phyloP scores from a whole-genome alignment of 306 rosid genomes.

The Citrullus amarus region DNA sequence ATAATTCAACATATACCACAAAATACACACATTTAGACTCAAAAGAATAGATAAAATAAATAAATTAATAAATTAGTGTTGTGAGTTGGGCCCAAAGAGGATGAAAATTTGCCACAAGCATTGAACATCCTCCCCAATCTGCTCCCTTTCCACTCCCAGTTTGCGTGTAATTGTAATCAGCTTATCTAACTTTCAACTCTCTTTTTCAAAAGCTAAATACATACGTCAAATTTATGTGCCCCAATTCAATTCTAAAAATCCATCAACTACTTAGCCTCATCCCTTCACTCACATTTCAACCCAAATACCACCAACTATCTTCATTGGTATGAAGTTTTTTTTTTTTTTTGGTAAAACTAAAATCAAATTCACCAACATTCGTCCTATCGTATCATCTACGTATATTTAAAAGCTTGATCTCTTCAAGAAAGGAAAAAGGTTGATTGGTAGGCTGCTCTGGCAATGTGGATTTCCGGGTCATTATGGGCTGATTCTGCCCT shows the following conservation, averaged over 20 bases:
- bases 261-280: not conserved
- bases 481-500: not conserved
- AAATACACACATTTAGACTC: not conserved
- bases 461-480: constrained; percentile 4
- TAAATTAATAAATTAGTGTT: not conserved
- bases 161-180: not conserved
- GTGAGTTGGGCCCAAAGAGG: not conserved
- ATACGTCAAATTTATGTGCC: not conserved
- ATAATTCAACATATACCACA: not conserved
- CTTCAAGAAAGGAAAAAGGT: too few relatives aligned
- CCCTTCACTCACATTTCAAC: not conserved
- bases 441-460: not conserved
- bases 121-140: not conserved
- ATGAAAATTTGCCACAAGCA: not conserved
- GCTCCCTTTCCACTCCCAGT: not conserved
- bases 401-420: too few relatives aligned
- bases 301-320: too few relatives aligned
- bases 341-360: too few relatives aligned
- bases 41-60: not conserved
- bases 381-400: too few relatives aligned
- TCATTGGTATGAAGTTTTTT: too few relatives aligned
- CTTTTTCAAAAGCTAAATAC: not conserved
- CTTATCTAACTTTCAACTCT: not conserved
- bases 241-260: not conserved
- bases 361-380: too few relatives aligned